Percentiles rank a stretch among this genome's conserved stretches.
These are phyloP conservation scores for Manihot esculenta DNA, from an alignment of 441 rosid species.

Conservation along the genomic window DNA sequence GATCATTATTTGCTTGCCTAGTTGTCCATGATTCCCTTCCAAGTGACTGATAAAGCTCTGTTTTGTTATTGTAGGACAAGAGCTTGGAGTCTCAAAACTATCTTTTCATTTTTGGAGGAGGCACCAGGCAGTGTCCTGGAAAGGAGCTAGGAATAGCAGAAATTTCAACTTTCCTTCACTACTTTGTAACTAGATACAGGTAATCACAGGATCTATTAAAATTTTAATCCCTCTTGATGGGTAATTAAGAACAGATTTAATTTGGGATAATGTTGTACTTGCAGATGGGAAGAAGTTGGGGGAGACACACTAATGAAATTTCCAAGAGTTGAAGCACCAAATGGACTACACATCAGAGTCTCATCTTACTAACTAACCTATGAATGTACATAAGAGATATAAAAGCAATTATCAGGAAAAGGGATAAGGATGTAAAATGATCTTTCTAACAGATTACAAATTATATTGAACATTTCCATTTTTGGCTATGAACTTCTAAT, in stretches of 20 bases:
- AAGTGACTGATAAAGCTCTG: slow-evolving; percentile 3
- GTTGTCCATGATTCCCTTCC: background rate
- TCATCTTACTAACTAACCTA: slow-evolving; percentile 36
- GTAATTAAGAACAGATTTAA: background rate
- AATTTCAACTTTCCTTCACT: slow-evolving; percentile 81
- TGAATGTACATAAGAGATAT: slow-evolving; percentile 23
- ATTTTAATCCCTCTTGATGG: background rate
- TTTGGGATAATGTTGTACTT: slow-evolving; percentile 6
- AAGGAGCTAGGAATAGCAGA: slow-evolving; percentile 84
- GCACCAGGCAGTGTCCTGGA: slow-evolving; percentile 84
- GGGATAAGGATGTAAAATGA: slow-evolving; percentile 24
- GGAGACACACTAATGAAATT: slow-evolving; percentile 71
- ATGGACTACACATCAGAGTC: slow-evolving; percentile 70
- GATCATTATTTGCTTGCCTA: background rate
- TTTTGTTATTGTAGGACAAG: slow-evolving; percentile 44
- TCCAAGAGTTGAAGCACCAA: slow-evolving; percentile 94
- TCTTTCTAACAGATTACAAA: slow-evolving; percentile 31
- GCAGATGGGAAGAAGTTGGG: slow-evolving; percentile 94
- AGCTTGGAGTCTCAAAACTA: slow-evolving; percentile 55
- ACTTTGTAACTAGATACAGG: slow-evolving; percentile 77
- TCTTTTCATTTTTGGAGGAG: slow-evolving; percentile 74
- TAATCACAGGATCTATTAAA: slow-evolving; percentile 4
- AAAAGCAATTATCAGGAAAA: slow-evolving; percentile 7
- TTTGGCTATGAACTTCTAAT: background rate
- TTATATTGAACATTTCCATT: slow-evolving; percentile 20